Percentiles rank a stretch among this genome's conserved stretches.
Conservation (phyloP, 768 basidiomycete species). For the Nidularia pulvinata region DNA sequence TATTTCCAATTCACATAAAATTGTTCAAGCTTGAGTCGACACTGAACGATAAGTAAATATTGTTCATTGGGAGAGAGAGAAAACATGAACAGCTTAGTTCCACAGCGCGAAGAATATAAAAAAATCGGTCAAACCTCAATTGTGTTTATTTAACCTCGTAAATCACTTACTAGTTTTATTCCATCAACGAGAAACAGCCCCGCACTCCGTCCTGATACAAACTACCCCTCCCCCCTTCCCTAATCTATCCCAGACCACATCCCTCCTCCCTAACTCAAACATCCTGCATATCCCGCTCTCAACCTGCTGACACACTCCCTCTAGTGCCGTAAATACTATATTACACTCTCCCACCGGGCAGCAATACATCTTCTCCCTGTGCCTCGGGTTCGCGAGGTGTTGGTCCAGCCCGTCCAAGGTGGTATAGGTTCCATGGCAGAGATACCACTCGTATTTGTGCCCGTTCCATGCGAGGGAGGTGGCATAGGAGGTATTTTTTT, state of each 20-base stretch:
- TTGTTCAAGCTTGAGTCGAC: too few relatives aligned
- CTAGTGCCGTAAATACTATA: constrained; percentile 45
- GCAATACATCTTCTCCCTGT: constrained; percentile 48
- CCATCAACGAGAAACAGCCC: not conserved
- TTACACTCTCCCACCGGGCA: constrained; percentile 52
- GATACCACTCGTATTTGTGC: constrained; percentile 56
- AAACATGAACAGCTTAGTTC: too few relatives aligned
- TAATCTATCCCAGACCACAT: constrained; percentile 4
- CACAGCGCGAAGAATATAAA: too few relatives aligned
- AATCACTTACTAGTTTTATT: not conserved
- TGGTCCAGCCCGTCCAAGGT: constrained; percentile 48
- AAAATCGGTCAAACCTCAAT: too few relatives aligned
- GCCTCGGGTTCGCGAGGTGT: constrained; percentile 64
- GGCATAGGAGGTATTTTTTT: constrained; percentile 22
- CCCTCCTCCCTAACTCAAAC: constrained; percentile 32
- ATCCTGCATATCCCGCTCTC: constrained; percentile 65
- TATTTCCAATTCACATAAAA: too few relatives aligned
- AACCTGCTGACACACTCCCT: constrained; percentile 62
- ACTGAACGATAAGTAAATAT: too few relatives aligned
- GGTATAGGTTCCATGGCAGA: constrained; percentile 48
- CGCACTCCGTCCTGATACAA: not conserved
- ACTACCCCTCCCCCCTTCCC: not conserved
- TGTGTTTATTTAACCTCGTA: too few relatives aligned
- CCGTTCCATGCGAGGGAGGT: constrained; percentile 42
- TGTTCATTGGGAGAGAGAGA: too few relatives aligned